These are phyloP conservation scores for Phytophthora pisi DNA, from an alignment of 352 stramenopile genomes.

Conservation along the genomic window DNA sequence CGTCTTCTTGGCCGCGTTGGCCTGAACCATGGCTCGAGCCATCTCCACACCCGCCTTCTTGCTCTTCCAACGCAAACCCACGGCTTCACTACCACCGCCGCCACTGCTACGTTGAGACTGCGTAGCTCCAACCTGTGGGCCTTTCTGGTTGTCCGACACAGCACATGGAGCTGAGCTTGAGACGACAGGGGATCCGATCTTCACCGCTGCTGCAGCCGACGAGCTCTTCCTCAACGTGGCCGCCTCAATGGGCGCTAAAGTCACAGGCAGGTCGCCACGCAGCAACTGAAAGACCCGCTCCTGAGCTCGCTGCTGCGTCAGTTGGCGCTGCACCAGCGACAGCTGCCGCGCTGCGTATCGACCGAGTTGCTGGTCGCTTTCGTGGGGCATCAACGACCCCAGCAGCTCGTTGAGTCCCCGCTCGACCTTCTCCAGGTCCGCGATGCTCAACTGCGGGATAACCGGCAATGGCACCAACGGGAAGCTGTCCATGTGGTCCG, in stretches of 20 bases:
- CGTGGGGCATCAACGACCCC: conserved; percentile 36
- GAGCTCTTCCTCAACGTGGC: conserved; percentile 26
- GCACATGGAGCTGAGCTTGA: neutral
- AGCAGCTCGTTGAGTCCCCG: conserved; percentile 45
- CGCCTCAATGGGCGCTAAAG: conserved; percentile 14
- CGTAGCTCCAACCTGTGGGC: neutral
- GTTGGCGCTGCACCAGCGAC: conserved; percentile 53
- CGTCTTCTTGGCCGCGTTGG: conserved; percentile 20
- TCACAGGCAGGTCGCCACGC: conserved; percentile 20
- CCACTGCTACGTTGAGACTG: neutral
- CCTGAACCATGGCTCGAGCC: conserved; percentile 42
- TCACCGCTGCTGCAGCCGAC: conserved; percentile 7
- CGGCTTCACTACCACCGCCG: neutral
- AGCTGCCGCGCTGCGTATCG: conserved; percentile 69
- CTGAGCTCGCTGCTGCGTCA: conserved; percentile 55
- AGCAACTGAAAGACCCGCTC: conserved; percentile 63
- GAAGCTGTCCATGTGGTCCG: conserved; percentile 70
- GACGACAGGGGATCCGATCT: conserved; percentile 3
- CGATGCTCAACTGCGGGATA: conserved; percentile 51
- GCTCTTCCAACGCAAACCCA: conserved; percentile 31
- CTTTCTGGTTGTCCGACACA: conserved; percentile 4
- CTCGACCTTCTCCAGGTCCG: conserved; percentile 54
- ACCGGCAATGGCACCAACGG: conserved; percentile 62
- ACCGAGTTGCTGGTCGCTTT: conserved; percentile 53
- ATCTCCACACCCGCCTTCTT: conserved; percentile 42